Evolutionary conservation across 345 rosid genomes (phyloP), one percentile per base, ranked within the genome.

Genomic region (Aquilaria malaccensis): DNA sequence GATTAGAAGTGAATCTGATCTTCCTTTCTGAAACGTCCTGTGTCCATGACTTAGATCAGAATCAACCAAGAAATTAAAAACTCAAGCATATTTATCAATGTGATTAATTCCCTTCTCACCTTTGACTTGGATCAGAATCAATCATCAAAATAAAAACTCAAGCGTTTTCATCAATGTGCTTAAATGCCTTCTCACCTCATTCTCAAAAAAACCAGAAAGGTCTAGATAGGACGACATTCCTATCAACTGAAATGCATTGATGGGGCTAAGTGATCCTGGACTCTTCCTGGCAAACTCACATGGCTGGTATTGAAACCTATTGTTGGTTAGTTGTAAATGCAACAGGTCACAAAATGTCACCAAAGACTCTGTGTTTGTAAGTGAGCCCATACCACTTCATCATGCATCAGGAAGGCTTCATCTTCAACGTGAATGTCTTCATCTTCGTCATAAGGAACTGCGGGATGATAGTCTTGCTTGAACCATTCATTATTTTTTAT

Each of bases 211-310:
- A 65, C 99, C 96, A 2, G 97, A 93, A 59, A 93, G 86, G 70
- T 89, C 99, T 30, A 93, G 87, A 71, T 80, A 84, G 30, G 97
- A 93, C 48, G 97, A 89, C 99, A 93, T 93, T 70, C 99, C 98
- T 13, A 93, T 93, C 53, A 89, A 74, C 73, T 93, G 94, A 75
- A 93, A 93, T 65, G 97, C 99, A 60, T 89, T 87, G 68, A 93
- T 85, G 29, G 76, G 63, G 48, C 72, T 75, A 32, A 89, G 88
- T 2, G 84, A 85, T 67, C 74, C 77, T 3, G 84, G 83, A 57
- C 77, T 80, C 60, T 61, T 82, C 22, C 68, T 78, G 52, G 68
- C 83, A 65, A 37, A 5, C 43, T 77, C 85, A 14, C 66, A 70
- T 68, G 83, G 71, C 97, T 87, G 66, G 43, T 37, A 37, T 37